Percentiles rank a stretch among this genome's conserved stretches.
Conservation (phyloP, 2,329 filamentous ascomycete genomes). For the Cladosporium sp. region DNA sequence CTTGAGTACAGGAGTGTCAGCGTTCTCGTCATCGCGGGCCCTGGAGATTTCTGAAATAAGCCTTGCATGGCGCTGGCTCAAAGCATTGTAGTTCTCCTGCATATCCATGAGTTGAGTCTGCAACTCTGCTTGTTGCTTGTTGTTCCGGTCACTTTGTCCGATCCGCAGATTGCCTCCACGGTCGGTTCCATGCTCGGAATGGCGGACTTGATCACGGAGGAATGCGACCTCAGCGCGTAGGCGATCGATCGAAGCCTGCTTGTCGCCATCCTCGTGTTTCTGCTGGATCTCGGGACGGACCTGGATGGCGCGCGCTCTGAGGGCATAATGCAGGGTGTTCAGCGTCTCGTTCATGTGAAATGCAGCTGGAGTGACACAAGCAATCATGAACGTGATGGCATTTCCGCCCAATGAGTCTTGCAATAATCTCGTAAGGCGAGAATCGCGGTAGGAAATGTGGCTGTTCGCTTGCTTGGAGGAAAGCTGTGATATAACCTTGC, state of each 20-base stretch:
- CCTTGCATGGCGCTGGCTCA: slow-evolving; percentile 91
- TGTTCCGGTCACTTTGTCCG: slow-evolving; percentile 51
- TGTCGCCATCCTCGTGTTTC: slow-evolving; percentile 80
- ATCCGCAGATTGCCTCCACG: slow-evolving; percentile 34
- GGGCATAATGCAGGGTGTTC: slow-evolving; percentile 94
- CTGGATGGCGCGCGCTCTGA: slow-evolving; percentile 91
- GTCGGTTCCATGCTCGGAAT: slow-evolving; percentile 68
- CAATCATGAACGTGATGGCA: slow-evolving; percentile 99
- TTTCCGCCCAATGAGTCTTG: slow-evolving; percentile 97
- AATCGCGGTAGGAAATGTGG: slow-evolving; percentile 96
- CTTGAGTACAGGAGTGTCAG: slow-evolving; percentile 55
- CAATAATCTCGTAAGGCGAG: slow-evolving; percentile 87
- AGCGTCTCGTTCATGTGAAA: slow-evolving; percentile 97
- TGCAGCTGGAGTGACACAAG: slow-evolving; percentile 92
- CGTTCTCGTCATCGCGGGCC: slow-evolving; percentile 60
- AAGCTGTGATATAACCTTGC: slow-evolving; percentile 96
- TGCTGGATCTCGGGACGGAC: slow-evolving; percentile 96
- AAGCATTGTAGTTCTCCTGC: slow-evolving; percentile 89
- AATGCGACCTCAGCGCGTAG: slow-evolving; percentile 92
- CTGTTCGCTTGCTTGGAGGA: slow-evolving; percentile 82
- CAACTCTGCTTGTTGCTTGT: slow-evolving; percentile 72
- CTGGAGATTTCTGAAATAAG: slow-evolving; percentile 90
- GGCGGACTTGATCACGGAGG: slow-evolving; percentile 86
- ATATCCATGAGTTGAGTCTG: slow-evolving; percentile 89
- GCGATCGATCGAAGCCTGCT: slow-evolving; percentile 87